Evolutionary conservation across 345 rosid species (phyloP).

Genomic region (Brassica juncea): DNA sequence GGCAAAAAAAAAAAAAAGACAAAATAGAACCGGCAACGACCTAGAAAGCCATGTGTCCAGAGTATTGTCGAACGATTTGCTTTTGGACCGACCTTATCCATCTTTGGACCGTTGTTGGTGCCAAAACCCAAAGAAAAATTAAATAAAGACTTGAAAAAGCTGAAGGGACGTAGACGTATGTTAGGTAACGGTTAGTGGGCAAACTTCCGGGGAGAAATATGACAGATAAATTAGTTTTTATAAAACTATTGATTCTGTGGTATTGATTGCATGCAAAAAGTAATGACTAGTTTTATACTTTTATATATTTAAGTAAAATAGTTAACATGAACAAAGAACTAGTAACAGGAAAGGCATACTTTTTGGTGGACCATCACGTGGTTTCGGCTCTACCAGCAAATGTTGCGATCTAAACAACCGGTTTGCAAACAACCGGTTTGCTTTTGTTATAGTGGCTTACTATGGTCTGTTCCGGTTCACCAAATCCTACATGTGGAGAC

Average conservation of each 20-base stretch:
- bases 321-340: neutral
- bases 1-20: neutral
- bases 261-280: constrained; percentile 15
- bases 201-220: constrained; percentile 13
- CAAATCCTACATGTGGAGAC: neutral
- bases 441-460: neutral
- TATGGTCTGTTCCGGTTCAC: constrained; percentile 26
- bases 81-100: constrained; percentile 43
- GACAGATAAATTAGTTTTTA: neutral
- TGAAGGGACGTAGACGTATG: constrained; percentile 6
- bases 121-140: neutral
- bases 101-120: constrained; percentile 22
- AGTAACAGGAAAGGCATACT: neutral
- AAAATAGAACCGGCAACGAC: constrained; percentile 28
- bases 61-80: constrained; percentile 27
- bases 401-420: neutral
- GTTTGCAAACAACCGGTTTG: constrained; percentile 9
- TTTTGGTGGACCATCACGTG: constrained; percentile 17
- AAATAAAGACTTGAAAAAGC: neutral
- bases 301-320: neutral
- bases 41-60: constrained; percentile 30
- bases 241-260: neutral
- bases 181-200: constrained; percentile 38
- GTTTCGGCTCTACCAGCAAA: constrained; percentile 14
- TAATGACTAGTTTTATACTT: neutral